Conservation (phyloP, 306 rosid species). For the Cucurbita ficifolia region DNA sequence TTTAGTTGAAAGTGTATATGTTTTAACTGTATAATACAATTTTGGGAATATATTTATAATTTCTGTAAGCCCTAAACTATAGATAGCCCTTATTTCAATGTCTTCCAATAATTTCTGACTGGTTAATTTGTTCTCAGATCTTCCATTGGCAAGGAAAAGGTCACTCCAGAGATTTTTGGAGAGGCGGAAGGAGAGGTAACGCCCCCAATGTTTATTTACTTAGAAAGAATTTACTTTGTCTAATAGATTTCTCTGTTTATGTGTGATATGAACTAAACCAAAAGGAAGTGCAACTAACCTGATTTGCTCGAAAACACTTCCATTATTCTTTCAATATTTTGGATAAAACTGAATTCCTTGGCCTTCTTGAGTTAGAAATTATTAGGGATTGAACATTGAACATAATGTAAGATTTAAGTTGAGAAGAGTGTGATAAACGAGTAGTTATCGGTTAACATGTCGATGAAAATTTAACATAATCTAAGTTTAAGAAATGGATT, state of each 20-base stretch:
- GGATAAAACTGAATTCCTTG: too few relatives aligned
- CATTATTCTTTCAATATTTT: too few relatives aligned
- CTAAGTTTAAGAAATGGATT: too few relatives aligned
- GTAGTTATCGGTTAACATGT: too few relatives aligned
- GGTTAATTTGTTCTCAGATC: conserved; percentile 13
- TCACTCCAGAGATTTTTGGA: conserved; percentile 36
- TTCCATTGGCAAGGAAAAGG: conserved; percentile 25
- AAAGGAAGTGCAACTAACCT: not conserved
- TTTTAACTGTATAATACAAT: too few relatives aligned
- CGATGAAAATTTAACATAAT: not conserved
- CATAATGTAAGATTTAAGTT: too few relatives aligned
- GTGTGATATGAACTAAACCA: not conserved
- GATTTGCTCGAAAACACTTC: too few relatives aligned
- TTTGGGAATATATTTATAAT: too few relatives aligned
- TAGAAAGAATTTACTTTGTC: not conserved
- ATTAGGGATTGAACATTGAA: too few relatives aligned
- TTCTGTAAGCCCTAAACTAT: not conserved
- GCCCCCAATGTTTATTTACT: not conserved
- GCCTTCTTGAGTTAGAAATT: too few relatives aligned
- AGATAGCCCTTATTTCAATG: not conserved
- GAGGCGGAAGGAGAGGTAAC: conserved; percentile 43
- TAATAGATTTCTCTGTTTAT: not conserved
- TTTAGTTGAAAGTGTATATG: too few relatives aligned
- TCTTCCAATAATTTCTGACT: not conserved
- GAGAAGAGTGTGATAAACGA: too few relatives aligned